Base-by-base conservation (phyloP, 495 filamentous ascomycete genomes). In the Xanthoparmelia taractica region DNA sequence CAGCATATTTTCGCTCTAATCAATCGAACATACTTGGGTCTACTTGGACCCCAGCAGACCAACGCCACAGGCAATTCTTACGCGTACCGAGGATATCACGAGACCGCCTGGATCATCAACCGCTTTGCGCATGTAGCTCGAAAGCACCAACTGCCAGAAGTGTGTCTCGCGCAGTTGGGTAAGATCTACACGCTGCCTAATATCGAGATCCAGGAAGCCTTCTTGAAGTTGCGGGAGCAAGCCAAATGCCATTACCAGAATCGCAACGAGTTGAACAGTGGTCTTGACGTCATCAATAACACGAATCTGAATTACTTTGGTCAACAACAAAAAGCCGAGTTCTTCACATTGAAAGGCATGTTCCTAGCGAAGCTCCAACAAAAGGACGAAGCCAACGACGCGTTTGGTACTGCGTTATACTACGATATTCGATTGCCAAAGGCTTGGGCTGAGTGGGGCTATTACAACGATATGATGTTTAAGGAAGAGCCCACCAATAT, bases 101-200 rank as follows among this genome's bases (percentile, higher is more conserved):
- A 99, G 72, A 99, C 94, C 4, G 95, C 95, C 5, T 99, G 95
- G 95, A 99, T 97, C 65, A 99, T 99, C 76, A 99, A 99, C 73
- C 83, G 95, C 25, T 99, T 99, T 70, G 95, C 95, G 4, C 94
- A 97, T 70, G 95, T 99, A 43, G 94, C 95, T 57, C 85, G 95
- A 36, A 97, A 97, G 77, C 95, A 99, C 72, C 91, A 91, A 67
- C 85, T 99, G 67, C 90, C 92, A 2, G 95, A 97, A 55, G 94
- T 97, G 58, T 99, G 95, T 78, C 96, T 97, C 73, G 89, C 82
- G 65, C 95, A 99, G 71, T 83, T 99, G 17, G 96, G 91, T 70
- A 90, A 92, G 58, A 99, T 99, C 68, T 99, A 99, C 73, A 97
- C 94, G 0, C 82, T 99, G 13, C 95, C 95, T 11, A 99, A 99